Base-by-base conservation (phyloP, 1,139 yeast genomes). In the Saccharomyces hybrid region DNA sequence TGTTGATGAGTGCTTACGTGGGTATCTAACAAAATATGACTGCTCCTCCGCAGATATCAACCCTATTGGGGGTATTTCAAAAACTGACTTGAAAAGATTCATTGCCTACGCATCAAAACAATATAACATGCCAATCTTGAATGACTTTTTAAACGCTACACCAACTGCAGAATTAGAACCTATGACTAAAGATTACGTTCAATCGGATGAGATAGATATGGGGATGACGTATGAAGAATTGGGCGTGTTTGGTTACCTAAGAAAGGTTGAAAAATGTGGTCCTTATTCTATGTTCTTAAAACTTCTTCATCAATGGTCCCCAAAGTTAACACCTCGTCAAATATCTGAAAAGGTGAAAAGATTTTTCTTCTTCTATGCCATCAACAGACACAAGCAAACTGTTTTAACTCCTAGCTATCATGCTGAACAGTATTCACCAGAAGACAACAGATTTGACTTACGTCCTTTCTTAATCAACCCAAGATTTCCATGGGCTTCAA, bases 101-200 rank as follows among this genome's bases (percentile, higher is more conserved):
- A 93, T 93, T 56, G 81, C 77, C 4, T 93, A 90, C 81, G 93
- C 97, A 0, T 77, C 81, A 47, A 71, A 66, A 9, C 77, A 80
- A 54, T 91, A 87, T 67, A 78, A 85, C 1, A 68, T 93, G 65
- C 96, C 97, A 3, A 79, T 93, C 26, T 75, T 93, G 58, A 73
- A 79, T 49, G 86, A 85, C 5, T 93, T 95, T 68, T 74, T 93
- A 51, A 81, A 81, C 58, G 99, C 99, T 0, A 85, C 93, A 0
- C 99, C 99, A 41, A 93, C 99, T 0, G 99, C 99, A 0, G 99
- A 93, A 69, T 79, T 93, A 54, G 99, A 93, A 67, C 99, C 99
- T 48, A 91, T 89, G 54, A 91, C 99, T 0, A 83, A 86, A 61
- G 79, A 83, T 57, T 91, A 93, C 64, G 96, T 90, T 13, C 99